Base-by-base conservation (phyloP, 2,329 filamentous ascomycete genomes). In the Fusarium robinianum region DNA sequence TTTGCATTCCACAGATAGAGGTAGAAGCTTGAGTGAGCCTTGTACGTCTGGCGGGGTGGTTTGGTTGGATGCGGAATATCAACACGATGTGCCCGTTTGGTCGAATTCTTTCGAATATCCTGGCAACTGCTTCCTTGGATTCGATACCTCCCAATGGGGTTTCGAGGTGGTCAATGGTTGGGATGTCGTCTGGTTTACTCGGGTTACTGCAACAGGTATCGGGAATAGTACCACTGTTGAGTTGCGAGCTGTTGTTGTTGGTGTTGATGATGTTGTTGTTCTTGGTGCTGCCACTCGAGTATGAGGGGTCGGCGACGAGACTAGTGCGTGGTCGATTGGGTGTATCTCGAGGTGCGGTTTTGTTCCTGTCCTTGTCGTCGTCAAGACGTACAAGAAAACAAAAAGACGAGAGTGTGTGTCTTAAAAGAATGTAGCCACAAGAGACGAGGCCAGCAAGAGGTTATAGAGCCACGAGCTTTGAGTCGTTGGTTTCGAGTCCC, bases 1-100 rank as follows among this genome's bases (percentile, higher is more conserved):
- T 55, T 60, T 37, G 55, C 58, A 61, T 61, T 60, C 58, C 58
- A 60, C 52, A 46, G 41, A 49, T 31, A 29, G 26, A 45, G 47
- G n/a, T n/a, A 38, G 44, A 60, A 55, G 50, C 49, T 53, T 51
- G 46, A 30, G 41, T 49, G 38, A 43, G 40, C 39, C 40, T 15
- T 21, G 12, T 19, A 35, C 37, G 51, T 51, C 50, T 60, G 43
- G 50, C 46, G 39, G 33, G 41, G 42, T 46, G 45, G 45, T 50
- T 43, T 46, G 49, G 48, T 32, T 44, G 37, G 15, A 41, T 29
- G 32, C 40, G 35, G 21, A 17, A 15, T 11, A 34, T n/a, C 37
- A 30, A 39, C 7, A 17, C 16, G 42, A 26, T 26, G 24, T 26
- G 11, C 38, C 35, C 44, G 8, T 55, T 44, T 30, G 34, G 42